Percentiles rank a stretch among this genome's conserved stretches.
Evolutionary conservation across 2,329 filamentous ascomycete species (phyloP).

Genomic region (Colletotrichum sp.): DNA sequence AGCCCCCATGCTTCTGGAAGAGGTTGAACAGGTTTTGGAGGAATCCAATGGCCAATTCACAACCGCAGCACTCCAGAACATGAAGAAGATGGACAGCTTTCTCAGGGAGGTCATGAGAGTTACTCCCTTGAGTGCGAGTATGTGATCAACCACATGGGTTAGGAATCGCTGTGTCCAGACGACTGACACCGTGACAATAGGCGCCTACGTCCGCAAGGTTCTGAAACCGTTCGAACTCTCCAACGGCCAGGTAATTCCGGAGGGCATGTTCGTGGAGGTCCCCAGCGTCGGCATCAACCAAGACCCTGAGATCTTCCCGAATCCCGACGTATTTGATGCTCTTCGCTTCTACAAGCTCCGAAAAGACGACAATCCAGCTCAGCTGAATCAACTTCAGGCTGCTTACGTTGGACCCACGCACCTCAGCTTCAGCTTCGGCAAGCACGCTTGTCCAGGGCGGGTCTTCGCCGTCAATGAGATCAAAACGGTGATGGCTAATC

Average conservation of each 20-base stretch:
- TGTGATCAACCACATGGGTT: neutral
- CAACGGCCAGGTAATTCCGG: conserved; percentile 54
- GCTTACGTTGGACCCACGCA: conserved; percentile 29
- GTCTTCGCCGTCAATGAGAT: conserved; percentile 16
- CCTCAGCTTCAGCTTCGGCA: conserved; percentile 11
- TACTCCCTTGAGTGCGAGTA: conserved; percentile 41
- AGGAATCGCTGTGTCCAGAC: accelerated
- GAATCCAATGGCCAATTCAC: conserved; percentile 34
- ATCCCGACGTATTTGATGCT: conserved; percentile 49
- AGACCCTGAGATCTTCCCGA: conserved; percentile 39
- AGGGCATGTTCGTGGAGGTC: conserved; percentile 46
- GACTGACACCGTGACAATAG: neutral
- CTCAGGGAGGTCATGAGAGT: conserved; percentile 38
- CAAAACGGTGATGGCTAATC: conserved; percentile 2
- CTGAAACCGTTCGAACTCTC: conserved; percentile 55
- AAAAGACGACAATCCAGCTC: conserved; percentile 8
- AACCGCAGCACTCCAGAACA: conserved; percentile 37
- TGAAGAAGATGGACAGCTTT: conserved; percentile 45
- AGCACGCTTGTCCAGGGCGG: conserved; percentile 12
- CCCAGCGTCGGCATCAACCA: conserved; percentile 37
- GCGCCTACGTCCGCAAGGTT: conserved; percentile 37
- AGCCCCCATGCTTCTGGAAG: conserved; percentile 54
- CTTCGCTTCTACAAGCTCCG: conserved; percentile 51
- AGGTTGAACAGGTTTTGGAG: conserved; percentile 45
- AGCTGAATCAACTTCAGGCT: conserved; percentile 40